A percentile compares a stretch with the other conserved stretches of the same genome.
Evolutionary conservation across 192 early-diverging fungal genomes (phyloP).

Genomic region (Backusella sp.): DNA sequence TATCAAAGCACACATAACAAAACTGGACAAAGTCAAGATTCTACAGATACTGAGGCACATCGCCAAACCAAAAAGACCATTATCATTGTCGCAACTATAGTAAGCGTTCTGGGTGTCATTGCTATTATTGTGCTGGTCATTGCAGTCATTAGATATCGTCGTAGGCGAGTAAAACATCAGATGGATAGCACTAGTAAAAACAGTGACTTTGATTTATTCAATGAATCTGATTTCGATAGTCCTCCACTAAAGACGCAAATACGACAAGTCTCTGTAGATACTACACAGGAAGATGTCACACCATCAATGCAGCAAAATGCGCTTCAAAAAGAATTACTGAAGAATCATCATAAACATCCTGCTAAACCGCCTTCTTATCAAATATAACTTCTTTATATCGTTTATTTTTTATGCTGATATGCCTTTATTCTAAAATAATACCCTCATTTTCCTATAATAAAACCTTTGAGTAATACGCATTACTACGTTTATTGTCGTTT

Average conservation of each 20-base stretch:
- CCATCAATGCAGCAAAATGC: not conserved
- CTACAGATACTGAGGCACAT: not conserved
- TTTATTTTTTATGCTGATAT: not conserved
- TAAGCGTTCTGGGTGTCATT: not conserved
- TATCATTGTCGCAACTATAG: not conserved
- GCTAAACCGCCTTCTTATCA: not conserved
- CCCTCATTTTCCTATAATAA: too few relatives aligned
- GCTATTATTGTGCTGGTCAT: not conserved
- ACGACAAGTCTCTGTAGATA: not conserved
- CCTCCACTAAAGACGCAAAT: not conserved
- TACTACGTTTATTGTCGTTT: too few relatives aligned
- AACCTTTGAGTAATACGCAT: too few relatives aligned
- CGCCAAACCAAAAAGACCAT: not conserved
- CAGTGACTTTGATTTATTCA: not conserved
- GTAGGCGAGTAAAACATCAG: not conserved
- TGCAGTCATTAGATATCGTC: not conserved
- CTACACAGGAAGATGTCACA: not conserved
- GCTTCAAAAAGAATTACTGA: not conserved
- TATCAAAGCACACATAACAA: not conserved
- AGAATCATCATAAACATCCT: not conserved
- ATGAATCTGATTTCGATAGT: not conserved
- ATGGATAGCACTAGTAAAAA: not conserved
- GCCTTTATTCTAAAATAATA: too few relatives aligned
- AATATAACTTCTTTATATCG: not conserved
- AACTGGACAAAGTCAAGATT: not conserved